Evolutionary conservation across 768 basidiomycete genomes (phyloP).

Genomic region (Psilocybe sp.): DNA sequence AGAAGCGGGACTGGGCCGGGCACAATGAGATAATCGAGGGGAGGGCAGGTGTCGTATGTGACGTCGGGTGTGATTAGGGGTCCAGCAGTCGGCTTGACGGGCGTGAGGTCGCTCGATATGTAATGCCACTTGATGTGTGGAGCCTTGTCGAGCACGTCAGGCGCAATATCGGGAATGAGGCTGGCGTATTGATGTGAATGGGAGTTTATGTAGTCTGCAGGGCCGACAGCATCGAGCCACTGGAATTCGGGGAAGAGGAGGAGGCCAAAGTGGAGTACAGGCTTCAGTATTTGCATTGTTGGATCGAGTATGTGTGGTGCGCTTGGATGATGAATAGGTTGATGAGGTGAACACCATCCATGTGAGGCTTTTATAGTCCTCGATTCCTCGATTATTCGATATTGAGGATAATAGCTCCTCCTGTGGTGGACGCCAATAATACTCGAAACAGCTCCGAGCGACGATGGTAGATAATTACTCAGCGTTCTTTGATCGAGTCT

Average conservation of each 20-base stretch:
- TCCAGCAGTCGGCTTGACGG: slow-evolving; percentile 15
- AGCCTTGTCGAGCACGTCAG: slow-evolving; percentile 11
- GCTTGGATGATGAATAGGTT: too few relatives aligned
- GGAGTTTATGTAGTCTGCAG: slow-evolving; percentile 19
- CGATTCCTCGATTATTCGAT: too few relatives aligned
- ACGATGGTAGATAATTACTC: too few relatives aligned
- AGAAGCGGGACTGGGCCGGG: slow-evolving; percentile 17
- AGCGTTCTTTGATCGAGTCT: too few relatives aligned
- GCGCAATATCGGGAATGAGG: not conserved
- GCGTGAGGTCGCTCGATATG: slow-evolving; percentile 15
- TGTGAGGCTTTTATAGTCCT: too few relatives aligned
- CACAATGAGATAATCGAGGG: slow-evolving; percentile 23
- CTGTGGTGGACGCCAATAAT: too few relatives aligned
- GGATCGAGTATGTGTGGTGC: too few relatives aligned
- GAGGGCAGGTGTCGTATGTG: slow-evolving; percentile 19
- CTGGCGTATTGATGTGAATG: slow-evolving; percentile 10
- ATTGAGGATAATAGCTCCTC: too few relatives aligned
- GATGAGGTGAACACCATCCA: too few relatives aligned
- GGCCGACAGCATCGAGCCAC: slow-evolving; percentile 20
- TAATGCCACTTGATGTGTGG: slow-evolving; percentile 22
- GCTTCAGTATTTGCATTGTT: not conserved
- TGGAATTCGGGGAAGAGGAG: slow-evolving; percentile 18
- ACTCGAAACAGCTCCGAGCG: too few relatives aligned
- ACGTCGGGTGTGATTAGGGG: slow-evolving; percentile 15
- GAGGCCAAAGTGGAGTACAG: slow-evolving; percentile 13